Percentiles rank a stretch among this genome's conserved stretches.
phyloP scores from a whole-genome alignment of 768 basidiomycete genomes.

The Podaxis rugospora region DNA sequence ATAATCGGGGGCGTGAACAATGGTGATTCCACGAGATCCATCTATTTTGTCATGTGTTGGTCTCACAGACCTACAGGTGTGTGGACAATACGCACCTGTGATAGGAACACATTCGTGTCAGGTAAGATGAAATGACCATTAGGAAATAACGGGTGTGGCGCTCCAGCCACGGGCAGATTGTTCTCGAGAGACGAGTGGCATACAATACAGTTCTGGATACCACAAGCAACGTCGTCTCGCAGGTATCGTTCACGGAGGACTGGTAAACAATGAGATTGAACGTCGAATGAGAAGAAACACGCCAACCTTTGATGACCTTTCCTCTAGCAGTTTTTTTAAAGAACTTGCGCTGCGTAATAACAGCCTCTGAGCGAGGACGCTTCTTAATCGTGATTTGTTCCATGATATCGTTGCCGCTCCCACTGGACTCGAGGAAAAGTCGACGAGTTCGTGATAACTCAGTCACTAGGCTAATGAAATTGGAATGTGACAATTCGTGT shows the following conservation, averaged over 20 bases:
- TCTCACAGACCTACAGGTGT: not conserved
- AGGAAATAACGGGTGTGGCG: slow-evolving; percentile 51
- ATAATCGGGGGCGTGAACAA: slow-evolving; percentile 78
- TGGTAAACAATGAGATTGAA: slow-evolving; percentile 22
- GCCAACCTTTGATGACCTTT: slow-evolving; percentile 86
- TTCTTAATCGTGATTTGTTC: slow-evolving; percentile 70
- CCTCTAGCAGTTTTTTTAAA: slow-evolving; percentile 94
- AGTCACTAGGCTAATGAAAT: not conserved
- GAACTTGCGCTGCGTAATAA: slow-evolving; percentile 83
- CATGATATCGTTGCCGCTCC: slow-evolving; percentile 20
- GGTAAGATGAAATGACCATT: slow-evolving; percentile 81
- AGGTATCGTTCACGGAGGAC: slow-evolving; percentile 94
- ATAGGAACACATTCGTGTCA: slow-evolving; percentile 93
- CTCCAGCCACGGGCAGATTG: slow-evolving; percentile 57
- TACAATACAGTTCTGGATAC: slow-evolving; percentile 62
- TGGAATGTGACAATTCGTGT: not conserved
- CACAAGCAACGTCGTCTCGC: slow-evolving; percentile 87
- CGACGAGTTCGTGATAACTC: not conserved
- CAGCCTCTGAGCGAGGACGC: slow-evolving; percentile 64
- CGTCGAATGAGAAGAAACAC: not conserved
- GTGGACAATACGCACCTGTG: slow-evolving; percentile 54
- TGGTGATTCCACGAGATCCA: slow-evolving; percentile 87
- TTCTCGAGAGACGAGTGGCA: slow-evolving; percentile 44
- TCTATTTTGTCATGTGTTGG: slow-evolving; percentile 40
- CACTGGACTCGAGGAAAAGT: not conserved